These are phyloP conservation scores for Boletus mariae DNA, from an alignment of 1,284 basidiomycete genomes.

Conservation along the genomic window DNA sequence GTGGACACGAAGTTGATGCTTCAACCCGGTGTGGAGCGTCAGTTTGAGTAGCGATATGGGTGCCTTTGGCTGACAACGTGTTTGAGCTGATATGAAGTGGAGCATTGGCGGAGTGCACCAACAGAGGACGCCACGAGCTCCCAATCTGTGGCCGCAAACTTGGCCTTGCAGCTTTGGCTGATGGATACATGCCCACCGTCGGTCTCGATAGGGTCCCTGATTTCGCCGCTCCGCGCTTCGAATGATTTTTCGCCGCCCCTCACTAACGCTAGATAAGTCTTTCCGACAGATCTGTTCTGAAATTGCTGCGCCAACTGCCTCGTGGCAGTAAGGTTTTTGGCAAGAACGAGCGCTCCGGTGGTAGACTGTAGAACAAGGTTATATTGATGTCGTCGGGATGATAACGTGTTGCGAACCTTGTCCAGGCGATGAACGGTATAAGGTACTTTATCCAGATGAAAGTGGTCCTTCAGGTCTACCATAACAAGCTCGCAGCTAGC, in stretches of 20 bases:
- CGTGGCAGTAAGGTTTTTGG: slow-evolving; percentile 43
- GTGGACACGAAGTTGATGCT: slow-evolving; percentile 72
- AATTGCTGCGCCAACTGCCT: slow-evolving; percentile 56
- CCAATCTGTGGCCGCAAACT: slow-evolving; percentile 54
- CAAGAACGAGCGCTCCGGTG: slow-evolving; percentile 60
- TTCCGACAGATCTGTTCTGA: slow-evolving; percentile 42
- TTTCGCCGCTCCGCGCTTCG: slow-evolving; percentile 39
- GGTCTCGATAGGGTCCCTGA: slow-evolving; percentile 42
- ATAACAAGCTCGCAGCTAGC: not conserved
- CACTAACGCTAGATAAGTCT: slow-evolving; percentile 67
- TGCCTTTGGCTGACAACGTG: slow-evolving; percentile 38
- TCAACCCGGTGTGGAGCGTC: slow-evolving; percentile 57
- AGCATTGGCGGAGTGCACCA: slow-evolving; percentile 26
- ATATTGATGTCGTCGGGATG: not conserved
- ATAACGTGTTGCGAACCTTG: slow-evolving; percentile 42
- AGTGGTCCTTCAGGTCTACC: slow-evolving; percentile 39
- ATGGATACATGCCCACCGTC: slow-evolving; percentile 43
- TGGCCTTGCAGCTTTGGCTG: slow-evolving; percentile 32
- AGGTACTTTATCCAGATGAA: slow-evolving; percentile 38
- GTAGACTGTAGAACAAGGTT: slow-evolving; percentile 43
- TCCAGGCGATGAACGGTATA: slow-evolving; percentile 64
- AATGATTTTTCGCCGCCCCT: slow-evolving; percentile 51
- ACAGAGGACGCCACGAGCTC: slow-evolving; percentile 60
- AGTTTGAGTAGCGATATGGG: slow-evolving; percentile 59
- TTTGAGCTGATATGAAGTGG: slow-evolving; percentile 14